phyloP scores from a whole-genome alignment of 2,329 filamentous ascomycete species.

The Ophiognomonia clavigignenti-juglandacearum region DNA sequence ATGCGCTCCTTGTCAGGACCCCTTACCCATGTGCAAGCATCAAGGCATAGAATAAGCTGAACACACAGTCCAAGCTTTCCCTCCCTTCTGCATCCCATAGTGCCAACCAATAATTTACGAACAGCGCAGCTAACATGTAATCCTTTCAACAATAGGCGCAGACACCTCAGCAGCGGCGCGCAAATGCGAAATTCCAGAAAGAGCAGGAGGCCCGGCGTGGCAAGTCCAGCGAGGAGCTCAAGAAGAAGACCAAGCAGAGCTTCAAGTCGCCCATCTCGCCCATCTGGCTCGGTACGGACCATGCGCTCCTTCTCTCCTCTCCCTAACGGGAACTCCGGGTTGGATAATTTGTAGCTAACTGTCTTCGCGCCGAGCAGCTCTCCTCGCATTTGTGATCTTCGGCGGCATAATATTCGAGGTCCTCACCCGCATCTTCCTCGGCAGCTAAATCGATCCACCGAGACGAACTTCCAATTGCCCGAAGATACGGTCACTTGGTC shows the following conservation, averaged over 20 bases:
- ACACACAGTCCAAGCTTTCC: background rate
- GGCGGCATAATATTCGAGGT: constrained; percentile 56
- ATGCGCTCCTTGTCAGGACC: background rate
- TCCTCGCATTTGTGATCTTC: constrained; percentile 58
- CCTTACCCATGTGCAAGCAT: too few relatives aligned
- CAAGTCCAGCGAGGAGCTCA: constrained; percentile 62
- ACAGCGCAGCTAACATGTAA: too few relatives aligned
- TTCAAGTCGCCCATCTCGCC: constrained; percentile 58
- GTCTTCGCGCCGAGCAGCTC: constrained; percentile 28
- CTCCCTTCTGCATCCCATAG: too few relatives aligned
- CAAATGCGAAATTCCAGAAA: constrained; percentile 74
- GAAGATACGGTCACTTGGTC: too few relatives aligned
- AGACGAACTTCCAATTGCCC: too few relatives aligned
- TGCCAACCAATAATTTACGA: too few relatives aligned
- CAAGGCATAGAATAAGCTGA: too few relatives aligned
- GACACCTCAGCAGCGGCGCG: constrained; percentile 77
- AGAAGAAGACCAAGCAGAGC: constrained; percentile 53
- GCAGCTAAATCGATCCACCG: too few relatives aligned
- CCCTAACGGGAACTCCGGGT: background rate
- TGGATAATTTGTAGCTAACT: constrained; percentile 16
- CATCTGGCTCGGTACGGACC: constrained; percentile 57
- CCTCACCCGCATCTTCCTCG: constrained; percentile 48
- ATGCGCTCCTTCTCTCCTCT: background rate
- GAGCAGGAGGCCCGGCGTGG: constrained; percentile 69
- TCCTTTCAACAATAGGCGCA: too few relatives aligned